Evolutionary conservation across 2,329 filamentous ascomycete genomes (phyloP).

Genomic region (Phialocephala sp.): DNA sequence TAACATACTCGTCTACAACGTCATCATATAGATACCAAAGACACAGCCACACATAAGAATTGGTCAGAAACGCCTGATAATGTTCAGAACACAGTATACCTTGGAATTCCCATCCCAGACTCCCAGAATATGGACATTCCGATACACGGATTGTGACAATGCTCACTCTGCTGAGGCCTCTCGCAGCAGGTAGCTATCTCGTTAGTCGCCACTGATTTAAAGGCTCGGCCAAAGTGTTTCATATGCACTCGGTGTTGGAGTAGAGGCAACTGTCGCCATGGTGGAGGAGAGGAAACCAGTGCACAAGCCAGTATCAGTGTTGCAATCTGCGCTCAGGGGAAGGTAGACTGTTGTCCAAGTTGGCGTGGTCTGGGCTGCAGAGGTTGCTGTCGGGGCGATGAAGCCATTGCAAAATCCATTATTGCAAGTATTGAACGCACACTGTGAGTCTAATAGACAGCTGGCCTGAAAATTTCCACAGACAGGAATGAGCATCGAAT

Average conservation of each 20-base stretch:
- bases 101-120: not conserved
- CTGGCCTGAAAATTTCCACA: constrained; percentile 7
- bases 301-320: constrained; percentile 20
- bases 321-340: constrained; percentile 20
- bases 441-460: not conserved
- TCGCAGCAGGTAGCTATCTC: not conserved
- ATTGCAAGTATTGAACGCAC: constrained; percentile 4
- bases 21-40: not conserved
- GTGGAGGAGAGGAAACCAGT: constrained; percentile 9
- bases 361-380: not conserved
- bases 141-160: not conserved
- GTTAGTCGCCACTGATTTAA: not conserved
- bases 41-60: constrained; percentile 7
- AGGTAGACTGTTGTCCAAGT: constrained; percentile 14
- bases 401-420: constrained; percentile 6
- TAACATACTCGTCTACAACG: not conserved
- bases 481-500: not conserved
- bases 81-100: not conserved
- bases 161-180: not conserved
- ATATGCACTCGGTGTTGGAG: not conserved
- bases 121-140: not conserved
- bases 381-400: not conserved
- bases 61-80: not conserved
- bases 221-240: not conserved
- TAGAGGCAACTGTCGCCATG: not conserved